phyloP scores from a whole-genome alignment of 2,329 filamentous ascomycete species.

The Penicillium sp. region DNA sequence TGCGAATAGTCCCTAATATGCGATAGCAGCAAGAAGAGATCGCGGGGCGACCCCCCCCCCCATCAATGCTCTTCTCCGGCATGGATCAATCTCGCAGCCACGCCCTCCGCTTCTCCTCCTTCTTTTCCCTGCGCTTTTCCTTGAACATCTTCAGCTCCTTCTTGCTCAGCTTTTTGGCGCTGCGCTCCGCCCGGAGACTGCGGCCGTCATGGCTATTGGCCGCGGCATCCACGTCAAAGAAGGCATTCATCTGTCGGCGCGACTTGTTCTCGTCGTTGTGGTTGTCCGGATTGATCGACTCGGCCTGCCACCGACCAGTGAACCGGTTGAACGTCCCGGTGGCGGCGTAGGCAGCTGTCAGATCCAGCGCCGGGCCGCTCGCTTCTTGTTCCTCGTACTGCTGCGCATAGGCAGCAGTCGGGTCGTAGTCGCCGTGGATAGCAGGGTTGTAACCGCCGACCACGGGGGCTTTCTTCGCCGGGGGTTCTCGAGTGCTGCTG shows the following conservation, averaged over 20 bases:
- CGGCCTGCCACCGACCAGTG: slow-evolving; percentile 76
- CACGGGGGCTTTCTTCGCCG: slow-evolving; percentile 44
- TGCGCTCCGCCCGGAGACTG: slow-evolving; percentile 86
- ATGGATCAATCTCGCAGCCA: slow-evolving; percentile 75
- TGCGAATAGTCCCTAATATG: no score
- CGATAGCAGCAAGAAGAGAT: slow-evolving; percentile 8
- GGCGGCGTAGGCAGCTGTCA: slow-evolving; percentile 58
- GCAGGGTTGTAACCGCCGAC: slow-evolving; percentile 85
- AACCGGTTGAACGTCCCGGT: slow-evolving; percentile 85
- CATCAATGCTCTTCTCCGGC: slow-evolving; percentile 5
- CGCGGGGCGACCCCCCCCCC: no score
- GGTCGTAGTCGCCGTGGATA: slow-evolving; percentile 95
- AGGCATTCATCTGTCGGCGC: slow-evolving; percentile 83
- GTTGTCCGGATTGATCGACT: slow-evolving; percentile 65
- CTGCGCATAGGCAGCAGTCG: slow-evolving; percentile 88
- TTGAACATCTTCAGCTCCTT: slow-evolving; percentile 87
- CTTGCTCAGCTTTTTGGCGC: slow-evolving; percentile 78
- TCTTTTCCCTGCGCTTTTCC: slow-evolving; percentile 81
- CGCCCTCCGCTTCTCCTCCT: slow-evolving; percentile 89
- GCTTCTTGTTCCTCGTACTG: slow-evolving; percentile 40
- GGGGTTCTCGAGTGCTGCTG: slow-evolving; percentile 33
- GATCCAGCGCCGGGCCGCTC: slow-evolving; percentile 33
- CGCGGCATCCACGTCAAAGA: slow-evolving; percentile 92
- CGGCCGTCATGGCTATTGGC: slow-evolving; percentile 87
- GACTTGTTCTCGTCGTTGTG: slow-evolving; percentile 87